Evolutionary conservation across 1,139 yeast genomes (phyloP), one percentile per base, ranked within the genome.

Genomic region (Chernovozyma aurita): DNA sequence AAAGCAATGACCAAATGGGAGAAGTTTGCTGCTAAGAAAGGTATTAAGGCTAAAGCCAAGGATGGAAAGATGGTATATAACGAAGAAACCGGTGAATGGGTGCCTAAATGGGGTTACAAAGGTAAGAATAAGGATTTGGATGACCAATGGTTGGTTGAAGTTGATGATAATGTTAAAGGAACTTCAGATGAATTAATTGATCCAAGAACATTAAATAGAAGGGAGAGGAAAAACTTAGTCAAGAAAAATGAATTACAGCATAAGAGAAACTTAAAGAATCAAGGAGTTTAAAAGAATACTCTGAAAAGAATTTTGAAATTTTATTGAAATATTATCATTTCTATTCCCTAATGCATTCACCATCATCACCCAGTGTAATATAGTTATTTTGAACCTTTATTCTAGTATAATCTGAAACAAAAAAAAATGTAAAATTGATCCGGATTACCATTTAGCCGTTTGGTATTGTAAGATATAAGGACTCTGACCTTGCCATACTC

Each of bases 1-100:
- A 92, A 86, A 68, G 83, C 94, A 36, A 84, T 81, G 46, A 90
- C 98, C 48, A 88, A 83, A 65, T 94, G 99, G 99, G 96, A 94
- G 66, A 76, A 76, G 57, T 94, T 94, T 69, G 99, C 99, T 43
- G 84, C 85, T 41, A 85, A 79, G 73, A 94, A 94, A 70, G 97
- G 97, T 50, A 94, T 94, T 58, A 74, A 84, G 63, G 76, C 95
- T 61, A 88, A 86, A 71, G 85, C 86, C 46, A 88, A 82, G 61
- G 84, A 86, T 27, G 97, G 96, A 35, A 92, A 87, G 66, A 71
- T 83, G 77, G 90, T 86, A 2, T 94, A 68, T 52, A 96, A 92
- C 59, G 97, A 94, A 61, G 94, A 76, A 32, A 65, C 76, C 21
- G 92, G 92, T 35, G 90, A 88, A 62, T 94, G 98, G 98, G 96